Base-by-base conservation (phyloP, 2,329 filamentous ascomycete species). In the Penicillium sp. region DNA sequence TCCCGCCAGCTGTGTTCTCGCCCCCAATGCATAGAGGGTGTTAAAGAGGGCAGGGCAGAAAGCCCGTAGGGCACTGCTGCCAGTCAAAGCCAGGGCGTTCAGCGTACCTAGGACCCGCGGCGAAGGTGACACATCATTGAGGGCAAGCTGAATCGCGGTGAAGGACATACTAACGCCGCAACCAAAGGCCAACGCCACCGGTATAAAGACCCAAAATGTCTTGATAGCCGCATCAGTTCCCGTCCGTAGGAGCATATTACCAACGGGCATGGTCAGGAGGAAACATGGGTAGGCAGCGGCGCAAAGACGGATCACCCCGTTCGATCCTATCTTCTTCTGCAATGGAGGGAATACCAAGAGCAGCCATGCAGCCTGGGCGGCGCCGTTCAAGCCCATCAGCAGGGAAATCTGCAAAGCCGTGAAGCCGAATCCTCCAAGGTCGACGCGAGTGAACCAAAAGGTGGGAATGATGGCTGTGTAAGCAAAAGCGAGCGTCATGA, bases 111-210 rank as follows among this genome's bases (percentile, higher is more conserved):
- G 76, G 0, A 85, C 82, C 41, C 79, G 77, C 1, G 84, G 81
- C 9, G 80, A 84, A 0, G 90, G 90, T 0, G 86, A 81, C 2
- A 89, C 83, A 55, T 92, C 88, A 70, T 93, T 93, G 29, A 93
- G 67, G 0, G 85, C 85, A 8, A 93, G 83, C 75, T 92, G 89
- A 1, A 87, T 81, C 1, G 80, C 85, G 0, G 88, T 92, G 67
- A 88, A 89, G 2, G 81, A 78, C 87, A 90, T 90, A 47, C 80
- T 81, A 0, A 89, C 82, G 1, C 85, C 85, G 12, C 81, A 81
- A 0, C 86, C 87, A 0, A 89, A n/a, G 0, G 77, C 74, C 11
- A 86, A 69, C 9, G 72, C 48, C 0, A 73, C 59, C 0, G 79
- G 78, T 1, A 69, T 74, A 2, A 80, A 46, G 2, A 81, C 66